Base-by-base conservation (phyloP, 2,329 filamentous ascomycete species). In the Epichloe bromicola region DNA sequence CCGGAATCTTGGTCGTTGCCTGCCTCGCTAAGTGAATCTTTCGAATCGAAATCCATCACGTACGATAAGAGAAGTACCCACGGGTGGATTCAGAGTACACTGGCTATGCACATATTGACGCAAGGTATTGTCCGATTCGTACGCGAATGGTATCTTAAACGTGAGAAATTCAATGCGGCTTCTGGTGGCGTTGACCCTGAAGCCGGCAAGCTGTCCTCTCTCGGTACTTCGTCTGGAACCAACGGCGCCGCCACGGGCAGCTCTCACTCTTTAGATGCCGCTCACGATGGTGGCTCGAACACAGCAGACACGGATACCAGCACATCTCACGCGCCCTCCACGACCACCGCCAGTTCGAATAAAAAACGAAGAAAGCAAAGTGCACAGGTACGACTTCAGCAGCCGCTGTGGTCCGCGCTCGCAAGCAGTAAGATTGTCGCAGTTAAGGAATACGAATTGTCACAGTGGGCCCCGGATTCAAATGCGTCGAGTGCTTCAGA, bases 341-440 rank as follows among this genome's bases (percentile, higher is more conserved):
- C 70, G 70, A 62, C 59, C 36, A 58, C 63, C 5, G 54, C 55
- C 61, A 70, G 70, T 69, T 62, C 80, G 70, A 67, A 66, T 51
- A 94, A 93, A 70, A 88, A 88, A 71, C 85, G 87, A 70, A 82
- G 86, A 70, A 91, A 93, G 70, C 88, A 95, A 69, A 91, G 87
- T 63, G 89, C 88, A 53, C 87, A 93, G 67, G 88, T 95, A 58
- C 79, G 90, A 66, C 87, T 88, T 65, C 83, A 88, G 63, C 90
- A 96, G 70, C 90, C 90, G 46, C 79, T 96, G 57, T 96, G 90
- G 90, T 88, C 90, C 56, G 90, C 90, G 46, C 79, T 96, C 59
- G 90, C 90, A 48, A 95, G 88, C 70, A 95, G 90, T 63, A 96
- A 96, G 75, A 90, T 96, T 65, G 91, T 93, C 60, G 88, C 95